Percentiles rank a stretch among this genome's conserved stretches.
Evolutionary conservation across 352 stramenopile species (phyloP).

Genomic region (Globisporangium canariense): DNA sequence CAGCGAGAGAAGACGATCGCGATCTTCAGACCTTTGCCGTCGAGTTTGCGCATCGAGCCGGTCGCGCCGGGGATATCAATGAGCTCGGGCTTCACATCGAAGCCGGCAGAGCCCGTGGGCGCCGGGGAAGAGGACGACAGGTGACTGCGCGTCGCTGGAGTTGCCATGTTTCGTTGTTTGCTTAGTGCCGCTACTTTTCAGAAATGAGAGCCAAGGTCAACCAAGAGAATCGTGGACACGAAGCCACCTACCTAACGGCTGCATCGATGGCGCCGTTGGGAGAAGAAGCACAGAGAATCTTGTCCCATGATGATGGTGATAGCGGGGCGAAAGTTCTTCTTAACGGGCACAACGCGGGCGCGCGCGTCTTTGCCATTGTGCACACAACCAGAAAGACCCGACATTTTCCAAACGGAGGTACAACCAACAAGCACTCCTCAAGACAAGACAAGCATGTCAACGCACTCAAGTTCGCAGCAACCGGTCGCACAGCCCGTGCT

Average conservation of each 20-base stretch:
- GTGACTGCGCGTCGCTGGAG: slow-evolving; percentile 7
- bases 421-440: background rate
- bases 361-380: too few relatives aligned
- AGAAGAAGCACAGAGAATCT: background rate
- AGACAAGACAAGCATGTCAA: background rate
- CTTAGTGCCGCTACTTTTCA: background rate
- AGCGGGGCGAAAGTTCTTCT: too few relatives aligned
- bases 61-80: background rate
- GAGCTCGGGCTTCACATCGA: background rate
- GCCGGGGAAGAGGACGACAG: background rate
- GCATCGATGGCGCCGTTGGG: background rate
- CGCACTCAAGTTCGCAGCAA: background rate
- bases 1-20: slow-evolving; percentile 61
- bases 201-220: background rate
- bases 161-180: slow-evolving; percentile 2
- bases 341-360: too few relatives aligned
- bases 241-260: background rate
- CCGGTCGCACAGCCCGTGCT: slow-evolving; percentile 11
- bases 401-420: background rate
- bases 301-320: background rate
- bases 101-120: background rate
- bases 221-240: background rate
- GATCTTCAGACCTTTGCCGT: slow-evolving; percentile 34
- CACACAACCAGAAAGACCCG: too few relatives aligned
- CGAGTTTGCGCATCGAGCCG: background rate